A percentile compares a stretch with the other conserved stretches of the same genome.
Conservation (phyloP, 306 rosid genomes). For the Elaeagnus macrophylla region DNA sequence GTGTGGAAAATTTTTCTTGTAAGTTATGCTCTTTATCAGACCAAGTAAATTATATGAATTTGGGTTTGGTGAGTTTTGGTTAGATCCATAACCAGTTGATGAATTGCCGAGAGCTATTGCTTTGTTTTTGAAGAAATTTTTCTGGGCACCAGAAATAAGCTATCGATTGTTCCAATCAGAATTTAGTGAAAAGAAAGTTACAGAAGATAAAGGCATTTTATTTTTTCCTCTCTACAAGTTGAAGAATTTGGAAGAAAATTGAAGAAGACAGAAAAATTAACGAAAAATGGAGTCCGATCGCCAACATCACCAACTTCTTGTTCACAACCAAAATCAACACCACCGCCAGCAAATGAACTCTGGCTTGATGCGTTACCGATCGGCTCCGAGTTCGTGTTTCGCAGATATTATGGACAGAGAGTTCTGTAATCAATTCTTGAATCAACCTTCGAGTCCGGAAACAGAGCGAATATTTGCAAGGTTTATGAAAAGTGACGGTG, state of each 20-base stretch:
- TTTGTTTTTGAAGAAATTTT: not conserved
- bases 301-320: conserved; percentile 38
- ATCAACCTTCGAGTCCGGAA: conserved; percentile 73
- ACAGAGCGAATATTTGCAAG: conserved; percentile 59
- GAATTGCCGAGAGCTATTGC: not conserved
- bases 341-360: conserved; percentile 49
- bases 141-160: not conserved
- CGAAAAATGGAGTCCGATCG: conserved; percentile 74
- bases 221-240: too few relatives aligned
- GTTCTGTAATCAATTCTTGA: conserved; percentile 55
- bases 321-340: conserved; percentile 28
- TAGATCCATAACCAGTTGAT: conserved; percentile 26
- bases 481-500: conserved; percentile 34
- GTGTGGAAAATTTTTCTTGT: conserved; percentile 4
- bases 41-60: conserved; percentile 5
- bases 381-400: conserved; percentile 84
- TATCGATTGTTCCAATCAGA: conserved; percentile 19
- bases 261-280: conserved; percentile 6
- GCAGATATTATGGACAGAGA: conserved; percentile 48
- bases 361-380: conserved; percentile 57
- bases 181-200: not conserved
- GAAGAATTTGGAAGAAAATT: conserved; percentile 8
- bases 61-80: conserved; percentile 8
- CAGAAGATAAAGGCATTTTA: not conserved
- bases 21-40: conserved; percentile 12